Base-by-base conservation (phyloP, 805 yeast genomes). In the Candida sakaeoensis region DNA sequence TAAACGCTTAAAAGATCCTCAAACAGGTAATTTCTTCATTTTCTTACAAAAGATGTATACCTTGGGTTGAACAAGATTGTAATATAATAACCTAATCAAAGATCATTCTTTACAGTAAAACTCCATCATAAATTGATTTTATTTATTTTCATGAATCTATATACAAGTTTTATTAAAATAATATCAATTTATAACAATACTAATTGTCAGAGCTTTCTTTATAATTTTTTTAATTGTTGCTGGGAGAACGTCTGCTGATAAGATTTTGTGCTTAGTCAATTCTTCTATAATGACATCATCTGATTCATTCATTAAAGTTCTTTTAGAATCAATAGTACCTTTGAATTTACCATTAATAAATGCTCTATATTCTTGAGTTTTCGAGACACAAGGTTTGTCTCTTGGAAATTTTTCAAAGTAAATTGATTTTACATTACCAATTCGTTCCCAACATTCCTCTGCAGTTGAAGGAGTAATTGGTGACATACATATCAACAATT, bases 391-490 rank as follows among this genome's bases (percentile, higher is more conserved):
- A 2, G 60, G 57, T 43, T 70, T 72, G 0, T 59, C 39, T 6
- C 53, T 52, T 1, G 98, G 98, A 85, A 90, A 91, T n/a, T 54
- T 58, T 42, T 79, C 67, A 4, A 56, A 51, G 50, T 81, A 74
- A 8, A 87, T 69, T 0, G 88, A 72, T 2, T 53, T 49, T 74
- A 80, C 70, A 29, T 48, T 27, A 9, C 33, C 40, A 14, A 46
- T 16, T 33, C 31, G 51, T 43, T 82, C 87, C 80, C 91, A 81
- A 17, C 85, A 72, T 58, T 91, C 98, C 51, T 91, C 98, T 0
- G 87, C 77, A 6, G 79, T 72, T 5, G 82, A 74, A 1, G 99
- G 98, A 0, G 85, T 75, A 0, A 90, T 84, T 0, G 97, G 96
- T 2, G 91, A 70, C 61, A 85, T 73, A 5, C 78, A 57, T n/a